Percentiles rank a stretch among this genome's conserved stretches.
Evolutionary conservation across 176 grass and related monocot species (phyloP).

Genomic region (Microstegium vimineum): DNA sequence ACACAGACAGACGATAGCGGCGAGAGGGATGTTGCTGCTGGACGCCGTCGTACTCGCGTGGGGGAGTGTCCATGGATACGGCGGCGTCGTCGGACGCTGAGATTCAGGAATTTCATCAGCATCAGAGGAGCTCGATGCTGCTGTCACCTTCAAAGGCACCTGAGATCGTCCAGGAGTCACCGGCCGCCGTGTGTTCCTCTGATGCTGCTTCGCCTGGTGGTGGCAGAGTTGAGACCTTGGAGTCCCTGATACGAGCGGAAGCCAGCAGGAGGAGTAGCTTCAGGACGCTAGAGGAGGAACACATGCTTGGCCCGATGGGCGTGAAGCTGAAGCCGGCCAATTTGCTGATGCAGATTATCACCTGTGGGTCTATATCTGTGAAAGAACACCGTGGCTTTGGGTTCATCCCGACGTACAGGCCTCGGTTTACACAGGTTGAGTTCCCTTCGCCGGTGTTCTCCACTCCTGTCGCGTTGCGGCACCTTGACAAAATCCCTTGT

Average conservation of each 20-base stretch:
- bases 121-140: background rate
- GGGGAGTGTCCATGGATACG: conserved; percentile 24
- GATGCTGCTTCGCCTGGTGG: conserved; percentile 51
- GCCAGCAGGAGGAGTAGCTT: conserved; percentile 64
- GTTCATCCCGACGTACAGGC: conserved; percentile 71
- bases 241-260: conserved; percentile 88
- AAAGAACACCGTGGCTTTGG: conserved; percentile 85
- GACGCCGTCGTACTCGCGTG: background rate
- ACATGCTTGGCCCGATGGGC: conserved; percentile 42
- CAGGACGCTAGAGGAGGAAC: conserved; percentile 61
- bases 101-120: conserved; percentile 38
- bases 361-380: conserved; percentile 82
- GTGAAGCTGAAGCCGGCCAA: conserved; percentile 72
- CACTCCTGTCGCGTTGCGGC: conserved; percentile 44
- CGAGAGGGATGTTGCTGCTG: conserved; percentile 20
- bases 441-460: conserved; percentile 72
- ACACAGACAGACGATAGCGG: conserved; percentile 82
- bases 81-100: conserved; percentile 19
- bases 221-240: conserved; percentile 72
- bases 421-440: conserved; percentile 75
- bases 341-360: conserved; percentile 89
- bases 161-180: conserved; percentile 47
- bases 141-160: conserved; percentile 18
- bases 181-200: conserved; percentile 37
- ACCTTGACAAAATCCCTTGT: conserved; percentile 53